These are phyloP conservation scores for Pistacia atlantica DNA, from an alignment of 345 rosid genomes.

Conservation along the genomic window DNA sequence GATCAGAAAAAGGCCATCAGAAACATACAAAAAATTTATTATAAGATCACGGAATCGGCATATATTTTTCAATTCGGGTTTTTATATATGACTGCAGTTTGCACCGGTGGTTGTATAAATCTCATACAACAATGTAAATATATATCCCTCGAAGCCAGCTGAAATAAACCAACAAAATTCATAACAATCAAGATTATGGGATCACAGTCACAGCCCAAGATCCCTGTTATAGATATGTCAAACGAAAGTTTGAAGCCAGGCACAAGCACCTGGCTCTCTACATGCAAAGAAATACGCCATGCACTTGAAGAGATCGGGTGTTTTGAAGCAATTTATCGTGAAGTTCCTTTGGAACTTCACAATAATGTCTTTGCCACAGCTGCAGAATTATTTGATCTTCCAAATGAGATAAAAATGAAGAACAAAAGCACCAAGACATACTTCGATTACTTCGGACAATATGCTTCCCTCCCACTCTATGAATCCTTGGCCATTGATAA, in stretches of 20 bases:
- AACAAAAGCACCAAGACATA: slow-evolving; percentile 35
- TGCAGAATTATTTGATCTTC: slow-evolving; percentile 37
- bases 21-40: too few relatives aligned
- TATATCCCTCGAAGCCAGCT: not conserved
- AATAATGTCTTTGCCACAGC: slow-evolving; percentile 10
- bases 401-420: slow-evolving; percentile 36
- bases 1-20: too few relatives aligned
- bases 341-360: slow-evolving; percentile 26
- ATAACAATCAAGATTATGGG: slow-evolving; percentile 26
- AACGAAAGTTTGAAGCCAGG: slow-evolving; percentile 27
- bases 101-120: not conserved
- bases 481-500: slow-evolving; percentile 42
- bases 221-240: slow-evolving; percentile 38
- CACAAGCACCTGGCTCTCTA: slow-evolving; percentile 24
- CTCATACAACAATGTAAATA: not conserved
- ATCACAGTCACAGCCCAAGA: slow-evolving; percentile 16
- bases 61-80: not conserved
- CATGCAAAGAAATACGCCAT: slow-evolving; percentile 18
- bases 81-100: not conserved
- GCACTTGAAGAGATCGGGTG: slow-evolving; percentile 33
- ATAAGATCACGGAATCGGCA: too few relatives aligned
- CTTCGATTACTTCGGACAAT: slow-evolving; percentile 41
- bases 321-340: slow-evolving; percentile 25
- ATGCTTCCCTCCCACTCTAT: slow-evolving; percentile 31
- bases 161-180: not conserved